Evolutionary conservation across 1,284 basidiomycete genomes (phyloP).

Genomic region (Xerocomus minutiporus): DNA sequence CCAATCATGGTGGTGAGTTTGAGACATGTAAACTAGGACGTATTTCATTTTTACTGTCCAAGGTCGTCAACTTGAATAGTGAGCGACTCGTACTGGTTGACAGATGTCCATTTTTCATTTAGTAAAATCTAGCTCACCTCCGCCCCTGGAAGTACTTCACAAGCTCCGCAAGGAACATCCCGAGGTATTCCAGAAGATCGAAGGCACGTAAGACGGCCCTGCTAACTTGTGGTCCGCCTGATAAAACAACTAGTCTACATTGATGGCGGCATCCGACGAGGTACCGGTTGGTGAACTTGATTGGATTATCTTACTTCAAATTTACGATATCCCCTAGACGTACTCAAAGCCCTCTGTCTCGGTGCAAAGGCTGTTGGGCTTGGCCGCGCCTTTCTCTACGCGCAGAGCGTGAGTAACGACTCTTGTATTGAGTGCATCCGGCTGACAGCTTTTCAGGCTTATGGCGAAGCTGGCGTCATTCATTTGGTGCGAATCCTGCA

Average conservation of each 20-base stretch:
- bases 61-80: constrained; percentile 84
- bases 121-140: constrained; percentile 47
- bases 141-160: constrained; percentile 74
- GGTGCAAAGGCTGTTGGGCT: constrained; percentile 89
- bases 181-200: constrained; percentile 67
- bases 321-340: constrained; percentile 44
- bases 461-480: constrained; percentile 77
- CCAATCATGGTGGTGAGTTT: constrained; percentile 81
- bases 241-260: constrained; percentile 61
- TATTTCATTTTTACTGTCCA: constrained; percentile 4
- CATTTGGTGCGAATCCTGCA: constrained; percentile 71
- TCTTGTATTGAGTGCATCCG: constrained; percentile 2
- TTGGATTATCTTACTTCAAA: background rate
- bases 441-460: constrained; percentile 49
- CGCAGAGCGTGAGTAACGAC: constrained; percentile 63
- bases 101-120: background rate
- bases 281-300: constrained; percentile 54
- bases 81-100: constrained; percentile 24
- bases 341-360: constrained; percentile 87
- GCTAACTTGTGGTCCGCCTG: background rate
- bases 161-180: constrained; percentile 68
- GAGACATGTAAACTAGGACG: constrained; percentile 1
- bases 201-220: constrained; percentile 42
- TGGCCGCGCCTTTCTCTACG: constrained; percentile 87
- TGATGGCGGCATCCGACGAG: constrained; percentile 83